Evolutionary conservation across 176 grass and related monocot genomes (phyloP).

Genomic region (Cocos nucifera): DNA sequence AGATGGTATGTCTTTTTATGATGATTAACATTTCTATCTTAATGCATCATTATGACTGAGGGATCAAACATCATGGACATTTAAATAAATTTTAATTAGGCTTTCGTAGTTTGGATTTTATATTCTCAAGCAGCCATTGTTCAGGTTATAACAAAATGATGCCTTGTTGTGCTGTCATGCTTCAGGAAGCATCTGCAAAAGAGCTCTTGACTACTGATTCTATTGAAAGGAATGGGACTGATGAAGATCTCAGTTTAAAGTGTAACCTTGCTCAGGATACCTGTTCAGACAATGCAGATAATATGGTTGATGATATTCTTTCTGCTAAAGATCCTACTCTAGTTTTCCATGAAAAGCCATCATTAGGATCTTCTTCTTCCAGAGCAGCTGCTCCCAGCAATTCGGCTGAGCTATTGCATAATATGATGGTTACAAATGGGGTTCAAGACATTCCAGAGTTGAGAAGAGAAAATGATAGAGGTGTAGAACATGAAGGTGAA

Average conservation of each 20-base stretch:
- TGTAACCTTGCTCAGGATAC: constrained; percentile 30
- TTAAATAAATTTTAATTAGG: too few species aligned
- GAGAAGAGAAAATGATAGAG: constrained; percentile 26
- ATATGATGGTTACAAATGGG: constrained; percentile 23
- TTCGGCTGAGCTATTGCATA: constrained; percentile 35
- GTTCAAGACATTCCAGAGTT: constrained; percentile 25
- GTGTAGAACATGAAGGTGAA: constrained; percentile 37
- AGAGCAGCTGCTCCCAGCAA: constrained; percentile 28
- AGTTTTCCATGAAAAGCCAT: constrained; percentile 63
- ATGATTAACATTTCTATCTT: too few species aligned
- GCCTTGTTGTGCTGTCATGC: neutral
- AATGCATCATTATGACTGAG: too few species aligned
- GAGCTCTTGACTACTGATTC: constrained; percentile 32
- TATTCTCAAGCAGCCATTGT: neutral
- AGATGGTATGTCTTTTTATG: constrained; percentile 2
- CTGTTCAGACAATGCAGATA: constrained; percentile 34
- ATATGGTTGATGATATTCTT: constrained; percentile 36
- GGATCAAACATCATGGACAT: too few species aligned
- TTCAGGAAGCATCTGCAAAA: constrained; percentile 59
- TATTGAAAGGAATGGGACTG: constrained; percentile 22
- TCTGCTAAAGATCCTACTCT: constrained; percentile 68
- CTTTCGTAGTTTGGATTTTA: neutral
- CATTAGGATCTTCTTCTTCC: constrained; percentile 30
- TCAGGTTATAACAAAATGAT: too few species aligned
- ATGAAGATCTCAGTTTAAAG: constrained; percentile 20